Base-by-base conservation (phyloP, 495 filamentous ascomycete genomes). In the Aspergillus kassunensis region DNA sequence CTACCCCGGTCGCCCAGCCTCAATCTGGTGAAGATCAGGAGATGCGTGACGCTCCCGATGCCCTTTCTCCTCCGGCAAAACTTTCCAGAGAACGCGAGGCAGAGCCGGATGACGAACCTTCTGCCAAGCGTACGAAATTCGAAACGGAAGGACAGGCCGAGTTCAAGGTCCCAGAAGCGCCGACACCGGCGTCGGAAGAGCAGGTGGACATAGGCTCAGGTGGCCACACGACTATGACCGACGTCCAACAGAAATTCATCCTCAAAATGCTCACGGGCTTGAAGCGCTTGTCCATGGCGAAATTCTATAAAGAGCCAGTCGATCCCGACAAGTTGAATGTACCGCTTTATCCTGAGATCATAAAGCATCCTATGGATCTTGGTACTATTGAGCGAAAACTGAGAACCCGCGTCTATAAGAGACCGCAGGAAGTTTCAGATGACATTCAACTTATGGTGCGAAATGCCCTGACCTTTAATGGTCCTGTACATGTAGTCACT, bases 401-500 rank as follows among this genome's bases (percentile, higher is more conserved):
- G 6, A 89, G 86, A 57, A 73, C 73, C n/a, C 72, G 77, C 36
- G 64, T 76, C 41, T 97, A 97, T 61, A 41, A 61, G 6, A 77
- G 74, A 8, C 67, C 89, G 3, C 77, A 85, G 36, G 83, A 76
- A 13, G 81, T 91, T 59, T 74, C 84, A 30, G 69, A 73, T 13
- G 95, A 97, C 58, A 77, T 96, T 24, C 65, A 82, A 37, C 76
- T 85, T 33, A 83, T 98, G 61, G 78, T 91, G 35, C 57, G 81
- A 39, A 98, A 98, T 63, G 79, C 86, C 0, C 52, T 84, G 7
- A 63, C 69, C 1, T 98, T 97, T 79, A 98, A 98, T 63, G 91
- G 91, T 8, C 66, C 78, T 3, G 71, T 79, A 1, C 91, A 97
- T 62, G 61, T 77, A 0, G 82, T 97, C 34, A 81, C 89, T 3